These are phyloP conservation scores for Colletotrichum camelliae DNA, from an alignment of 2,329 filamentous ascomycete species.

Conservation along the genomic window DNA sequence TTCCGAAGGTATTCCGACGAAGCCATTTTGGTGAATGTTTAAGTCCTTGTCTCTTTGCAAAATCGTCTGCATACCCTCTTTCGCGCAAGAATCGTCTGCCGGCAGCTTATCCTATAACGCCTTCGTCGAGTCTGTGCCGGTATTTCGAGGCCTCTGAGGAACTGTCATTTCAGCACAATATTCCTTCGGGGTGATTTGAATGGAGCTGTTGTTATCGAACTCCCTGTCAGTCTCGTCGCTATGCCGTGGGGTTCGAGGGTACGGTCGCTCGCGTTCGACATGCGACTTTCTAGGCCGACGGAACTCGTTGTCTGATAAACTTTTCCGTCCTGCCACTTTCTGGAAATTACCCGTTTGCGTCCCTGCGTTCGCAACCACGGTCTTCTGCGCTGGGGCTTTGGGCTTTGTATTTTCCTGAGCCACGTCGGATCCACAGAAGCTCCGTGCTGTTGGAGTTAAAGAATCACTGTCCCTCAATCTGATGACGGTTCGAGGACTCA, in stretches of 20 bases:
- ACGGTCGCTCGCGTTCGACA: background rate
- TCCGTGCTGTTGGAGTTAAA: background rate
- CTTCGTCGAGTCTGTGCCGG: background rate
- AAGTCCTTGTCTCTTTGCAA: background rate
- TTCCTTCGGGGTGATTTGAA: slow-evolving; percentile 10
- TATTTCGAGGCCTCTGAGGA: background rate
- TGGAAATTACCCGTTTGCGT: background rate
- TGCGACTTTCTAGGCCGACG: background rate
- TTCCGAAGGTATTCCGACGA: background rate
- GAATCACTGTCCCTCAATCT: background rate
- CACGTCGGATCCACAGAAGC: background rate
- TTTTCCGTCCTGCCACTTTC: background rate
- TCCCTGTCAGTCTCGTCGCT: background rate
- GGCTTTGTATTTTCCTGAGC: background rate
- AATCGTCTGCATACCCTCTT: background rate
- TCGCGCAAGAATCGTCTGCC: background rate
- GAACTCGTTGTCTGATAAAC: background rate
- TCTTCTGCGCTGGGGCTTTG: background rate
- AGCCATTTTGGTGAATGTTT: background rate
- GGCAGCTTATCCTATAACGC: background rate
- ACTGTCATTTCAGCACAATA: background rate
- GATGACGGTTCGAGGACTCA: background rate
- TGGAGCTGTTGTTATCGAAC: background rate
- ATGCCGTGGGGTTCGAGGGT: background rate
- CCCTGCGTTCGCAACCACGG: background rate